These are phyloP conservation scores for Saccharomycopsis lassenensis DNA, from an alignment of 805 yeast genomes.

Conservation along the genomic window DNA sequence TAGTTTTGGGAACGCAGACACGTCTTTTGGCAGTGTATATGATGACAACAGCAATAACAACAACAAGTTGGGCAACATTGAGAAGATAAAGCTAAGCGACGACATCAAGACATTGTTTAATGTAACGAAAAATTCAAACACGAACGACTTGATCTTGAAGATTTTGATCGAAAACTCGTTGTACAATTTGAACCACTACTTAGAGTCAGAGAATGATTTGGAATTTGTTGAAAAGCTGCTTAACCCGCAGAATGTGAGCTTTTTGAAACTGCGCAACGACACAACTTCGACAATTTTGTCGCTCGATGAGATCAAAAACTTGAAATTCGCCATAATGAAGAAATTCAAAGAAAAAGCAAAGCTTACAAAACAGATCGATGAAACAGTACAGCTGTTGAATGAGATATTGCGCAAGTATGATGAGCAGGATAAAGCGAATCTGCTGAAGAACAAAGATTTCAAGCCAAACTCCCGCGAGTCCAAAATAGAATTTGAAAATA, in stretches of 20 bases:
- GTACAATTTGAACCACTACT: constrained; percentile 20
- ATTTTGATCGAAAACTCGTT: constrained; percentile 35
- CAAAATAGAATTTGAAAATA: constrained; percentile 15
- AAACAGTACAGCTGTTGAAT: constrained; percentile 8
- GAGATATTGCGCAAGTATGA: constrained; percentile 13
- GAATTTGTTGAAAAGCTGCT: constrained; percentile 5
- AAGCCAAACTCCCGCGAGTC: constrained; percentile 12
- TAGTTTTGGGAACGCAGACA: no score
- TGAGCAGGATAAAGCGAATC: constrained; percentile 1
- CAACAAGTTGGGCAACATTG: constrained; percentile 5
- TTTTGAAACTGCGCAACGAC: no score
- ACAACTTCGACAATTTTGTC: constrained; percentile 12
- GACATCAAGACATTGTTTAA: constrained; percentile 15
- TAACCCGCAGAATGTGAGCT: neutral
- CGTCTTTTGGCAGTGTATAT: no score
- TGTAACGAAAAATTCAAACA: constrained; percentile 17
- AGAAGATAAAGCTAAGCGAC: constrained; percentile 13
- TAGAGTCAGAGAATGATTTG: constrained; percentile 9
- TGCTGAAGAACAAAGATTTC: constrained; percentile 1
- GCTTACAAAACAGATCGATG: constrained; percentile 1
- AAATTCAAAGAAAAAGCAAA: constrained; percentile 4
- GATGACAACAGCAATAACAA: constrained; percentile 1
- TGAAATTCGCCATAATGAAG: constrained; percentile 7
- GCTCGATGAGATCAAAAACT: constrained; percentile 15
- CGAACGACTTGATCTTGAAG: constrained; percentile 23